Percentiles rank a stretch among this genome's conserved stretches.
These are phyloP conservation scores for Discostella stelligera DNA, from an alignment of 352 stramenopile genomes.

Conservation along the genomic window DNA sequence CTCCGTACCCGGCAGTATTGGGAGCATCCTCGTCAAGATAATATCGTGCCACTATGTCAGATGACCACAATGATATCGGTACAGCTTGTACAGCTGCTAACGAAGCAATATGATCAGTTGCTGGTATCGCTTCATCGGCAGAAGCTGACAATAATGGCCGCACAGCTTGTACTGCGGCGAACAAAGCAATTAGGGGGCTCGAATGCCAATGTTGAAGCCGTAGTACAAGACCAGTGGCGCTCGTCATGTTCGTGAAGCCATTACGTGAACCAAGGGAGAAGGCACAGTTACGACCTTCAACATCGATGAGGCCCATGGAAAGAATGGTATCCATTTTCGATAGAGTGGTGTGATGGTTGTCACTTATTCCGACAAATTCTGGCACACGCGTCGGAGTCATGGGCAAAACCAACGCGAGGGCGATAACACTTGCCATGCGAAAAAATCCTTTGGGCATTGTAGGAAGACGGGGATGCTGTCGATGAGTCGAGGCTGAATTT, in stretches of 20 bases:
- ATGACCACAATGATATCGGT: slow-evolving; percentile 45
- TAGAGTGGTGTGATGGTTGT: slow-evolving; percentile 98
- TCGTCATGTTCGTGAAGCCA: slow-evolving; percentile 97
- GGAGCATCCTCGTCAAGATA: slow-evolving; percentile 67
- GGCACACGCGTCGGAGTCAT: slow-evolving; percentile 92
- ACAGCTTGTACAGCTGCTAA: no score
- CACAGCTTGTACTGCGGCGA: no score
- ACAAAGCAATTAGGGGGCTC: slow-evolving; percentile 99
- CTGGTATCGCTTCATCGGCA: no score
- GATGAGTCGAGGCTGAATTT: slow-evolving; percentile 13
- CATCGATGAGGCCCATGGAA: slow-evolving; percentile 95
- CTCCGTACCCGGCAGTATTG: slow-evolving; percentile 90
- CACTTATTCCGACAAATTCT: slow-evolving; percentile 84
- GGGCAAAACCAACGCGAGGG: slow-evolving; percentile 98
- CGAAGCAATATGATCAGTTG: no score
- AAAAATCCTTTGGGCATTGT: slow-evolving; percentile 62
- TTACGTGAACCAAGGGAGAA: slow-evolving; percentile 94
- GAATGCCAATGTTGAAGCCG: slow-evolving; percentile 99
- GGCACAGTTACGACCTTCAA: slow-evolving; percentile 95
- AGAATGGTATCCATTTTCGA: slow-evolving; percentile 99
- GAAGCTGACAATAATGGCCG: no score
- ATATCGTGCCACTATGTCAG: slow-evolving; percentile 72
- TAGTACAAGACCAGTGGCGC: slow-evolving; percentile 93
- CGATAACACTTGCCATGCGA: slow-evolving; percentile 94
- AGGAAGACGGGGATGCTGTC: slow-evolving; percentile 18